Evolutionary conservation across 106 monocot species (phyloP), one percentile per base, ranked within the genome.

Genomic region (Apostasia ramifera): DNA sequence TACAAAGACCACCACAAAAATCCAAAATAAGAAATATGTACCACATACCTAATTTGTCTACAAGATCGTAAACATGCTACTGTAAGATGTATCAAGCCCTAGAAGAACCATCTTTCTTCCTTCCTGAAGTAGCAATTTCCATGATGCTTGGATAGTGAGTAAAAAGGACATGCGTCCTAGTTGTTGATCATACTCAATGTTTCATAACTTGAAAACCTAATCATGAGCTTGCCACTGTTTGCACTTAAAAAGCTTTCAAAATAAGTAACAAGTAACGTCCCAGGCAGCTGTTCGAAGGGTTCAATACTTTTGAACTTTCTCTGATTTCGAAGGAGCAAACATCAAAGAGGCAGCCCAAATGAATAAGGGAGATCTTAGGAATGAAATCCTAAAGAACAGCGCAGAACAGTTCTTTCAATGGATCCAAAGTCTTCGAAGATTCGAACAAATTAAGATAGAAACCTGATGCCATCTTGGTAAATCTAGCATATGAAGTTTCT

Each of bases 101-200:
- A 95, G 67, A 82, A 95, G 95, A 46, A 95, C 82, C 63, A 95
- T 62, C 55, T 95, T 95, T 80, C 91, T 91, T 13, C 95, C 88
- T 80, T 95, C 95, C 78, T 95, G 95, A 75, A 95, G 88, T 49
- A 88, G 70, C 78, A 91, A 79, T 76, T 91, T 95, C 76, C 80
- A 75, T 5, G 84, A 71, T 55, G 94, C 84, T 68, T 95, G 95
- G 40, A 77, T 80, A 38, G 84, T 86, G 67, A 88, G 88, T 61
- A 89, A 70, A 65, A 77, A 47, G 79, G 88, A 91, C 81, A 85
- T 82, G 56, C 79, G 67, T 73, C 73, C 51, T 44, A 91, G 78
- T 15, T 88, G 77, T 44, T 74, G 74, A 80, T 88, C 88, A 80
- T 66, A 70, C 62, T 88, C 82, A 60, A 71, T 47, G 56, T 76